phyloP scores from a whole-genome alignment of 805 yeast genomes.

The Ogataea ganodermae region DNA sequence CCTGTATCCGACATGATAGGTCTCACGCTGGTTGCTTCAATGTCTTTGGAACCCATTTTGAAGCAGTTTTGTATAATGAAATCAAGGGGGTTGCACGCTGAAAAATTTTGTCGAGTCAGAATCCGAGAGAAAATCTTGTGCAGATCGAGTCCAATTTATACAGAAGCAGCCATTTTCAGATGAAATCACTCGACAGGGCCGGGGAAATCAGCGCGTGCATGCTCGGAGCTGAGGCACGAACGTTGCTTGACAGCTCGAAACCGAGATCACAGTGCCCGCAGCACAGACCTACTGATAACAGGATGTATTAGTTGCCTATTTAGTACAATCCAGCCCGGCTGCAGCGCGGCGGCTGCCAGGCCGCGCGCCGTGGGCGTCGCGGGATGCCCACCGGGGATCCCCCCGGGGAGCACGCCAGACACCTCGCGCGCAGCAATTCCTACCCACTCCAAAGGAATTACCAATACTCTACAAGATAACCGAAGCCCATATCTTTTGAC shows the following conservation, averaged over 20 bases:
- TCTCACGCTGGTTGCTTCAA: conserved; percentile 22
- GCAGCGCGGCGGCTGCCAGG: background rate
- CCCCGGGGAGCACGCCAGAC: background rate
- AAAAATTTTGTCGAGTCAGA: conserved; percentile 10
- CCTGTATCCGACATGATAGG: conserved; percentile 25
- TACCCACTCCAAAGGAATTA: background rate
- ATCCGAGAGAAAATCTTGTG: background rate
- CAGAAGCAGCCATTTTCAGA: background rate
- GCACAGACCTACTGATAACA: background rate
- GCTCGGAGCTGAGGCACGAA: background rate
- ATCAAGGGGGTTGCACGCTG: background rate
- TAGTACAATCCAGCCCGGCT: conserved; percentile 2
- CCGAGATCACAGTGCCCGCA: background rate
- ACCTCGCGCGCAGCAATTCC: background rate
- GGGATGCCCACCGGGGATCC: background rate
- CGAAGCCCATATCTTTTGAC: conserved; percentile 4
- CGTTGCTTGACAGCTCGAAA: background rate
- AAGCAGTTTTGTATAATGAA: background rate
- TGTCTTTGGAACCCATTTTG: conserved; percentile 17
- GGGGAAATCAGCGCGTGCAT: background rate
- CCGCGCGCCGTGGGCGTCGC: background rate
- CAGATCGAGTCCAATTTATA: background rate
- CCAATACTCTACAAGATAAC: conserved; percentile 4
- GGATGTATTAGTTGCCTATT: conserved; percentile 1
- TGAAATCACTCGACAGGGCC: background rate